Conservation (phyloP, 768 basidiomycete species). For the Harrya chromipes region DNA sequence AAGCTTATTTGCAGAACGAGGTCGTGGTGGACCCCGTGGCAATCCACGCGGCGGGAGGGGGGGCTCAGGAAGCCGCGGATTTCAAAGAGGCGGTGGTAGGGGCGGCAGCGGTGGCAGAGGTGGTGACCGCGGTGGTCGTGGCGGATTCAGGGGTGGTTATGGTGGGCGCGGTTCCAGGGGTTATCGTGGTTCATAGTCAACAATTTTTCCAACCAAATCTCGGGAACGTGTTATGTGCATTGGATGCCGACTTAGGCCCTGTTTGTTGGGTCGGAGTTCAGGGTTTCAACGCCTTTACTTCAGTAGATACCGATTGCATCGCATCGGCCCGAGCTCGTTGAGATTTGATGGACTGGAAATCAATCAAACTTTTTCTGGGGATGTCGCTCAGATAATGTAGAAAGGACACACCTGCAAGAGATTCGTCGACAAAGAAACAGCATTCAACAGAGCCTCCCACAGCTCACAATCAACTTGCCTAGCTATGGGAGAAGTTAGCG, state of each 20-base stretch:
- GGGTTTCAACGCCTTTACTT: slow-evolving; percentile 50
- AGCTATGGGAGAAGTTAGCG: slow-evolving; percentile 11
- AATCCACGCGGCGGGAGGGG: slow-evolving; percentile 26
- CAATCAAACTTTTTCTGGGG: neutral
- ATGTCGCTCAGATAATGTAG: no score
- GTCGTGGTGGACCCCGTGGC: slow-evolving; percentile 36
- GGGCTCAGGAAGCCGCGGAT: slow-evolving; percentile 28
- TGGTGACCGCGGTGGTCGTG: slow-evolving; percentile 40
- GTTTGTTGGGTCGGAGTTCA: slow-evolving; percentile 23
- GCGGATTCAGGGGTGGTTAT: slow-evolving; percentile 47
- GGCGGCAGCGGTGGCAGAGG: slow-evolving; percentile 39
- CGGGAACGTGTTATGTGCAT: no score
- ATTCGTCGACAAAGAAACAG: slow-evolving; percentile 43
- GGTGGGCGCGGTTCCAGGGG: slow-evolving; percentile 44
- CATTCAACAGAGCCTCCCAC: slow-evolving; percentile 30
- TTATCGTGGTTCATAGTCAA: slow-evolving; percentile 46
- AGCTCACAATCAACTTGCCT: slow-evolving; percentile 21
- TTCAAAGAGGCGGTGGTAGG: slow-evolving; percentile 37
- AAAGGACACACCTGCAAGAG: slow-evolving; percentile 46
- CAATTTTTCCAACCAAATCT: neutral
- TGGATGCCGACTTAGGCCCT: no score
- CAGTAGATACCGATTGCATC: slow-evolving; percentile 42
- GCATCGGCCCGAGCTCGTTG: slow-evolving; percentile 52
- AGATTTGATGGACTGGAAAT: slow-evolving; percentile 41
- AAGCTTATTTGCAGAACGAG: slow-evolving; percentile 44